These are phyloP conservation scores for Groenewaldozyma auringiensis DNA, from an alignment of 1,139 yeast genomes.

Conservation along the genomic window DNA sequence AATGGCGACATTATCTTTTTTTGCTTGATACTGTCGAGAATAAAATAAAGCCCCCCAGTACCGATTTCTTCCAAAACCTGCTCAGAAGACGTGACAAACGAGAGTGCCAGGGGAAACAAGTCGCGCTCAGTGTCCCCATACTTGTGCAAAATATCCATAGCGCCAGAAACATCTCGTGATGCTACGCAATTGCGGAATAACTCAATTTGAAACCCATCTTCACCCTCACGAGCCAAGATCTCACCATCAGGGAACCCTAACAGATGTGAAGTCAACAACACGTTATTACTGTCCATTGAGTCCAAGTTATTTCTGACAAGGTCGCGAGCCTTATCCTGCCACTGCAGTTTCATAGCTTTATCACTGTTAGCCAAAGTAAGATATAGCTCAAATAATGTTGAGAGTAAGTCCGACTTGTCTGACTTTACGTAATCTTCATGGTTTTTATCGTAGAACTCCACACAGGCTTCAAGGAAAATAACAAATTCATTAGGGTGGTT, in stretches of 20 bases:
- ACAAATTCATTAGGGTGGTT: constrained; percentile 84
- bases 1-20: constrained; percentile 59
- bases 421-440: constrained; percentile 25
- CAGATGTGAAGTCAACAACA: constrained; percentile 60
- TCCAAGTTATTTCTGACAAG: constrained; percentile 41
- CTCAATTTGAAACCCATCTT: constrained; percentile 52
- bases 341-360: constrained; percentile 35
- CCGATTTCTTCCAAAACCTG: constrained; percentile 49
- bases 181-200: constrained; percentile 58
- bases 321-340: constrained; percentile 59
- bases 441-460: constrained; percentile 65
- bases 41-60: constrained; percentile 40
- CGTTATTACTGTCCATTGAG: constrained; percentile 48
- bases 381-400: constrained; percentile 78
- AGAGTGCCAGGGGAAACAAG: constrained; percentile 58
- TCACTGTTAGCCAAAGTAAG: constrained; percentile 49
- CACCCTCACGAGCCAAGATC: constrained; percentile 23
- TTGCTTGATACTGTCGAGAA: constrained; percentile 49
- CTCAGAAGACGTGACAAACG: constrained; percentile 54
- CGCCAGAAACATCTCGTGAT: constrained; percentile 49
- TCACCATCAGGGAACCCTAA: constrained; percentile 22
- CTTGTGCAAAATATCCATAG: constrained; percentile 48
- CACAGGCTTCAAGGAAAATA: constrained; percentile 87
- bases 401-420: constrained; percentile 49
- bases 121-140: constrained; percentile 59